A percentile compares a stretch with the other conserved stretches of the same genome.
Conservation (phyloP, 345 rosid genomes). For the Leavenworthia alabamica region DNA sequence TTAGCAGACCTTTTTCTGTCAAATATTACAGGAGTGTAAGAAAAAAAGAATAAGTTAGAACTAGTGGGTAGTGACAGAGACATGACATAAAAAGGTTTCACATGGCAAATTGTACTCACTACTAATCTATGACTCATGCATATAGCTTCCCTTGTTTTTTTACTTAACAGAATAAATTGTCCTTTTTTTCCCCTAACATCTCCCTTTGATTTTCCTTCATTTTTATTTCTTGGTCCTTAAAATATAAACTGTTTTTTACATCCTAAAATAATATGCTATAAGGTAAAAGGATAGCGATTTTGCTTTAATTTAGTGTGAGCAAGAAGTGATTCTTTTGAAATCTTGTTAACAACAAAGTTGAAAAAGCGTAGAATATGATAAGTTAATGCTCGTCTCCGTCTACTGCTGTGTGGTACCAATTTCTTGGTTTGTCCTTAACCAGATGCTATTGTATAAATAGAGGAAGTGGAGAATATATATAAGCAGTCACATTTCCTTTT, state of each 20-base stretch:
- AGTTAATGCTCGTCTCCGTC: constrained; percentile 30
- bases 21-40: constrained; percentile 6
- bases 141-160: not conserved
- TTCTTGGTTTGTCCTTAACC: constrained; percentile 3
- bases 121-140: constrained; percentile 4
- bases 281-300: not conserved
- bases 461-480: constrained; percentile 23
- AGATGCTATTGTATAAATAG: constrained; percentile 6
- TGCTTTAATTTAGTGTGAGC: not conserved
- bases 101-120: constrained; percentile 22
- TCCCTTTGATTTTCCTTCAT: not conserved
- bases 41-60: constrained; percentile 17
- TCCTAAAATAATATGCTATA: not conserved
- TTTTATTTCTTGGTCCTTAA: not conserved
- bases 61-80: constrained; percentile 29
- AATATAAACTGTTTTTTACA: not conserved
- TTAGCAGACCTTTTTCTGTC: not conserved
- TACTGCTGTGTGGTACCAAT: not conserved
- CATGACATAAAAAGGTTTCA: constrained; percentile 26
- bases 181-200: not conserved
- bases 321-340: not conserved
- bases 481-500: not conserved
- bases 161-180: not conserved
- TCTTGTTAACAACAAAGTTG: constrained; percentile 9
- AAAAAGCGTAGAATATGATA: constrained; percentile 17